Conservation (phyloP, 768 basidiomycete species). For the Pluteus cervinus region DNA sequence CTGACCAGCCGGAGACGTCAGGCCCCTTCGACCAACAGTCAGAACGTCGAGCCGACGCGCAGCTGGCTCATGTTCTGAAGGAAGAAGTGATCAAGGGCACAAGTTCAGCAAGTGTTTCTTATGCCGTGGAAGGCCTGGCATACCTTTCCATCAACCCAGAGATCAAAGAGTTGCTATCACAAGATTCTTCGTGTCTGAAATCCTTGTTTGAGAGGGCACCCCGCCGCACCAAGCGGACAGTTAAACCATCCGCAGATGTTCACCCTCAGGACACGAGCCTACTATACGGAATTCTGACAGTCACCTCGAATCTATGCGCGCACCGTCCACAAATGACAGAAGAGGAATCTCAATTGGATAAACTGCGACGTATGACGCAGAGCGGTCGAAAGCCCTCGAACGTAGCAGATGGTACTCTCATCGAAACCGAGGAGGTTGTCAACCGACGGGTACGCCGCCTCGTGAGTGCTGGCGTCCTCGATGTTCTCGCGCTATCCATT, state of each 20-base stretch:
- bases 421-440: constrained; percentile 68
- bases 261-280: constrained; percentile 41
- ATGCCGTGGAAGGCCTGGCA: constrained; percentile 82
- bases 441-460: constrained; percentile 51
- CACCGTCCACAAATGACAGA: constrained; percentile 68
- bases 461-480: constrained; percentile 57
- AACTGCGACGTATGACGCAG: constrained; percentile 71
- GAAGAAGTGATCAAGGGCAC: constrained; percentile 39
- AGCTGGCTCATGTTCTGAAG: constrained; percentile 51
- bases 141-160: constrained; percentile 64
- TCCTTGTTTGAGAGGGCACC: constrained; percentile 53
- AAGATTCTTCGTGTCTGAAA: constrained; percentile 46
- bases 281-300: constrained; percentile 71
- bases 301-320: constrained; percentile 68
- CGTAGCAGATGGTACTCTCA: constrained; percentile 23
- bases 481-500: constrained; percentile 53
- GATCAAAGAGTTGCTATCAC: constrained; percentile 59
- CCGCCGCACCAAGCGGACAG: too few relatives aligned
- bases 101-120: constrained; percentile 38
- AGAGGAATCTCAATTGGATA: constrained; percentile 80
- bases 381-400: constrained; percentile 22
- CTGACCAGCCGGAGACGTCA: constrained; percentile 34
- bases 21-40: constrained; percentile 8
- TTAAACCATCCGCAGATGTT: constrained; percentile 24
- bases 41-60: constrained; percentile 27